These are phyloP conservation scores for Tardiomyces depauwii DNA, from an alignment of 1,139 yeast genomes.

Conservation along the genomic window DNA sequence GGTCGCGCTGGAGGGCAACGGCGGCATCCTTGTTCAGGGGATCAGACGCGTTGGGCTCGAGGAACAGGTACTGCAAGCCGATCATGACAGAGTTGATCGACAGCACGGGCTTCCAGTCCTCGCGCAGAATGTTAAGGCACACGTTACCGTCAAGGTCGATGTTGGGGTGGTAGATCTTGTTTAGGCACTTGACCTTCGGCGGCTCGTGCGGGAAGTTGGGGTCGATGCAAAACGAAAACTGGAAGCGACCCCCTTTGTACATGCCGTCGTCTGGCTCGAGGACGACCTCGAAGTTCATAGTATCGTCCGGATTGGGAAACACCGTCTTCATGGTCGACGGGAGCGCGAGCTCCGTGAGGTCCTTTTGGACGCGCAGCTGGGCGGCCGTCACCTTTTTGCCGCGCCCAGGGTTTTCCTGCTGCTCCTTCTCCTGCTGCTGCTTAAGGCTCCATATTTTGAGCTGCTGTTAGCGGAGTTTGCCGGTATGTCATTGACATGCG, in stretches of 20 bases:
- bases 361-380: conserved; percentile 37
- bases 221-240: conserved; percentile 52
- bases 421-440: conserved; percentile 25
- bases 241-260: conserved; percentile 59
- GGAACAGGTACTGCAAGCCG: conserved; percentile 74
- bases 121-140: conserved; percentile 80
- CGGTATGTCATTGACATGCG: too few relatives aligned
- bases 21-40: conserved; percentile 91
- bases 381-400: conserved; percentile 36
- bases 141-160: conserved; percentile 85
- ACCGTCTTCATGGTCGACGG: conserved; percentile 51
- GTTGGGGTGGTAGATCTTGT: conserved; percentile 85
- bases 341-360: conserved; percentile 55
- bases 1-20: conserved; percentile 49
- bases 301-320: conserved; percentile 45
- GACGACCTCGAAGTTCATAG: conserved; percentile 48
- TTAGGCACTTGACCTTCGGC: conserved; percentile 64
- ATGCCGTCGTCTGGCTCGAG: conserved; percentile 73
- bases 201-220: conserved; percentile 86
- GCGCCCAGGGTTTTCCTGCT: conserved; percentile 18
- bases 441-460: conserved; percentile 32
- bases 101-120: conserved; percentile 94
- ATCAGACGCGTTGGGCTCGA: conserved; percentile 87
- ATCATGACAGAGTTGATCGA: conserved; percentile 71
- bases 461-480: conserved; percentile 10